Evolutionary conservation across 352 stramenopile genomes (phyloP).

Genomic region (Phytophthora ohioensis): DNA sequence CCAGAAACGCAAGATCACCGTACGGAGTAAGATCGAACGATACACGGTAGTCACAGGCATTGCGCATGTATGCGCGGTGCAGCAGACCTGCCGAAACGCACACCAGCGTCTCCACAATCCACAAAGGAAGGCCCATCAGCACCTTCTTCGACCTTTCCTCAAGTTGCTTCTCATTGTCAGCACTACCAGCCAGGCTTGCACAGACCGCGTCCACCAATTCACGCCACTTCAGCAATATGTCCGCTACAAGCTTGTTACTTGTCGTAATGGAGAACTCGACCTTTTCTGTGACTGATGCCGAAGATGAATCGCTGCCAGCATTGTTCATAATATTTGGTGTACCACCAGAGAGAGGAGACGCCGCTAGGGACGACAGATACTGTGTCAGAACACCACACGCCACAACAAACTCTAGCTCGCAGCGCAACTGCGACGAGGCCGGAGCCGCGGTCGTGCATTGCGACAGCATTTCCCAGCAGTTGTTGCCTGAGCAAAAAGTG

Average conservation of each 20-base stretch:
- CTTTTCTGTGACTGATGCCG: constrained; percentile 18
- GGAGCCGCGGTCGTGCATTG: constrained; percentile 42
- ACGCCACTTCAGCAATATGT: constrained; percentile 57
- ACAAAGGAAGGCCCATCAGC: constrained; percentile 67
- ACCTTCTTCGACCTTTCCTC: constrained; percentile 39
- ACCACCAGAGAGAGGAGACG: constrained; percentile 27
- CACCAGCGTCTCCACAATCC: constrained; percentile 74
- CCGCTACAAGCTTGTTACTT: constrained; percentile 57
- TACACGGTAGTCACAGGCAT: constrained; percentile 80
- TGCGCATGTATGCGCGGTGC: constrained; percentile 77
- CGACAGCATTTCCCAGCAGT: constrained; percentile 61
- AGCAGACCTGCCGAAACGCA: constrained; percentile 69
- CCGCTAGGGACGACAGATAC: constrained; percentile 53
- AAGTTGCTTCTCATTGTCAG: constrained; percentile 18
- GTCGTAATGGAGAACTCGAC: constrained; percentile 51
- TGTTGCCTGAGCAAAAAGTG: constrained; percentile 62
- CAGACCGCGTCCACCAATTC: constrained; percentile 30
- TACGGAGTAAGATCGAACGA: constrained; percentile 87
- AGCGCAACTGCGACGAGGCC: constrained; percentile 30
- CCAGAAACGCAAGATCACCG: constrained; percentile 77
- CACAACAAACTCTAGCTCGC: constrained; percentile 58
- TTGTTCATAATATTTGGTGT: constrained; percentile 11
- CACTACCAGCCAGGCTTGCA: constrained; percentile 13
- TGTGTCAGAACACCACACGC: constrained; percentile 53
- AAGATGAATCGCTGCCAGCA: constrained; percentile 18